Base-by-base conservation (phyloP, 768 basidiomycete genomes). In the Psilocybe cyanescens region DNA sequence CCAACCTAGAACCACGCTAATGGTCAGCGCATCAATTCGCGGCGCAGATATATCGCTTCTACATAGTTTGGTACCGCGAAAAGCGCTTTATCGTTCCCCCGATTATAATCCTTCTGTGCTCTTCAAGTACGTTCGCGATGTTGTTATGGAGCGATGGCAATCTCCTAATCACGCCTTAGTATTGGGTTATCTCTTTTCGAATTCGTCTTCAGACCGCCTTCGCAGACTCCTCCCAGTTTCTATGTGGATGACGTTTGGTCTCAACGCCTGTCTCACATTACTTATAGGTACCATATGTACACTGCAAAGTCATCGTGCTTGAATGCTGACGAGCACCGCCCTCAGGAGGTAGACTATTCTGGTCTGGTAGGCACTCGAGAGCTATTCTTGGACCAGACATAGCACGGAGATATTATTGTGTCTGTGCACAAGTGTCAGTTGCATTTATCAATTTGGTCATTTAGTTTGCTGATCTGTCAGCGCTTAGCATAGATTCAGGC, bases 41-140 rank as follows among this genome's bases (percentile, higher is more conserved):
- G 41, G 41, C 37, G 41, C 60, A 71, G 66, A 57, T 71, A 48
- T 69, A 70, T 50, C 70, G 71, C 24, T 71, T 68, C 46, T 69
- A 70, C 47, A 51, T 66, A 35, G 62, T 67, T 14, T 72, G 71
- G 71, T 57, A 54, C 35, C 61, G 61, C 4, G 51, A 49, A 41
- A 46, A 54, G 35, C 46, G 53, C n/a, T 35, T 68, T 60, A 55
- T 72, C 39, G 28, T 60, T 28, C 35, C 55, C 24, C 66, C 67
- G n/a, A 54, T 41, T 35, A 14, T 64, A 2, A 46, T 68, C 14
- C 61, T 72, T 11, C 39, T 68, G 17, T 47, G 51, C 31, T 62
- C 65, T 29, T 55, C 67, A 52, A 50, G 68, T 68, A 61, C 33
- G 59, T 56, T 39, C 19, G 24, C 30, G 50, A 37, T 57, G 9